phyloP scores from a whole-genome alignment of 305 asterid genomes.

The Fraxinus albicans region DNA sequence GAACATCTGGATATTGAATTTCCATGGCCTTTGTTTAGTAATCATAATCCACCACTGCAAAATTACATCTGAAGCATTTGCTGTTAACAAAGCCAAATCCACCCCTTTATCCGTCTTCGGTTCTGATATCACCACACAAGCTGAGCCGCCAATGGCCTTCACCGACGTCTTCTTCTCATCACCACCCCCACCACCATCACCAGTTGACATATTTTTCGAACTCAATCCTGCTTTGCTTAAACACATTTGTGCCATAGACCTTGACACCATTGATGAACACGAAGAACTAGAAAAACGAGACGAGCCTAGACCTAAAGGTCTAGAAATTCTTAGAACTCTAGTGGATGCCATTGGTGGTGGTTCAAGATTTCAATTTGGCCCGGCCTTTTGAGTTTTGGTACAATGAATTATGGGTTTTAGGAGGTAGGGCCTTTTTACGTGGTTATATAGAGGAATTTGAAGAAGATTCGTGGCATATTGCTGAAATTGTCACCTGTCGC shows the following conservation, averaged over 20 bases:
- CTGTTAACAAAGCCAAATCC: conserved; percentile 33
- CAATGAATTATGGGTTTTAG: neutral
- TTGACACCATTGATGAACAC: conserved; percentile 3
- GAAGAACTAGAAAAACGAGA: conserved; percentile 8
- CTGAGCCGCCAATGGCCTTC: conserved; percentile 31
- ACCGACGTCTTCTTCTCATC: conserved; percentile 31
- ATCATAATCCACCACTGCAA: conserved; percentile 30
- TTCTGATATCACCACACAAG: conserved; percentile 29
- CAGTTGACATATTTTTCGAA: conserved; percentile 8
- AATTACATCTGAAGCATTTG: conserved; percentile 23
- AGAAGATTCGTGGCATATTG: conserved; percentile 62
- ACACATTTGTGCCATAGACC: conserved; percentile 26
- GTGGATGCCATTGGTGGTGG: conserved; percentile 43
- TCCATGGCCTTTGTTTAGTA: conserved; percentile 36
- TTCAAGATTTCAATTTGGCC: neutral
- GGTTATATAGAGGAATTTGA: conserved; percentile 19
- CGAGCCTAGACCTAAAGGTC: conserved; percentile 27
- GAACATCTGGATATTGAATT: conserved; percentile 45
- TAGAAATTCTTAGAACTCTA: conserved; percentile 40
- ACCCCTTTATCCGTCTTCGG: conserved; percentile 33
- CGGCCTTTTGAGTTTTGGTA: neutral
- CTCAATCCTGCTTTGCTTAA: conserved; percentile 27
- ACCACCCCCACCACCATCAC: conserved; percentile 11
- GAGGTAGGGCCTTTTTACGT: conserved; percentile 8
- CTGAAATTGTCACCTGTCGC: conserved; percentile 32